Evolutionary conservation across 331 rosid genomes (phyloP).

Genomic region (Telfairia occidentalis): DNA sequence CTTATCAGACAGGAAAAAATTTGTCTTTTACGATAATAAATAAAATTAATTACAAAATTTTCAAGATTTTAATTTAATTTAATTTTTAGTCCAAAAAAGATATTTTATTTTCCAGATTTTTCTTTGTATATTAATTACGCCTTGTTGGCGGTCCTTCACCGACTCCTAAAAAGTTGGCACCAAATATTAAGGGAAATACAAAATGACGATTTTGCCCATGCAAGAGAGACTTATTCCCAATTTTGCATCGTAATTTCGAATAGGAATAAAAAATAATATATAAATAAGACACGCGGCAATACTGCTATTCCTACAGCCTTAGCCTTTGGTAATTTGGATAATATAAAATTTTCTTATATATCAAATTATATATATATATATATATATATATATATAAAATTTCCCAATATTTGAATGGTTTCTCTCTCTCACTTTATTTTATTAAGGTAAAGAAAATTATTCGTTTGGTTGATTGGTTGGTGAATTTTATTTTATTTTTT

Average conservation of each 20-base stretch:
- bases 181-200: neutral
- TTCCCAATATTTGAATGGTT: neutral
- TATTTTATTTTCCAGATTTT: neutral
- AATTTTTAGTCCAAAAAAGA: no score
- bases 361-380: no score
- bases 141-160: slow-evolving; percentile 4
- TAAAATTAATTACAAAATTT: neutral
- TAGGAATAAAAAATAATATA: neutral
- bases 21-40: neutral
- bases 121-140: neutral
- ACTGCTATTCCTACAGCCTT: neutral
- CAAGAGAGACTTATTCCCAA: neutral
- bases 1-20: neutral
- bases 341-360: neutral
- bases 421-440: neutral
- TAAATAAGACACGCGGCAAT: neutral
- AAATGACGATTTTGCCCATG: neutral
- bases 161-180: neutral
- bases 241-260: neutral
- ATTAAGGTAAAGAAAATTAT: neutral
- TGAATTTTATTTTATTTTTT: neutral
- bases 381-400: no score
- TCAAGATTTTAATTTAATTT: neutral
- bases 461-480: neutral
- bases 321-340: neutral